Base-by-base conservation (phyloP, 306 rosid genomes). In the Adenanthera pavonina region DNA sequence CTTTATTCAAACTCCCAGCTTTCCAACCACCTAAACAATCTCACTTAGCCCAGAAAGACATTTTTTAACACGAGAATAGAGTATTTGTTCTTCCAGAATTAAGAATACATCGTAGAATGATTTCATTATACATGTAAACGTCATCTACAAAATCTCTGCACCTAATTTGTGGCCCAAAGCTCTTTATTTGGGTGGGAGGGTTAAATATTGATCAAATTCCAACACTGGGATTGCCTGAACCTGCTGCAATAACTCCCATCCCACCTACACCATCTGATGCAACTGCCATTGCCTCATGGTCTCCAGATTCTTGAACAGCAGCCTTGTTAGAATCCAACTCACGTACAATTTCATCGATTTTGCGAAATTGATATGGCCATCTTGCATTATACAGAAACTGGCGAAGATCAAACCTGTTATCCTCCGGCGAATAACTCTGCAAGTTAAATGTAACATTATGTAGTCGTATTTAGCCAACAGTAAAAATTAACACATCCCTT, bases 391-490 rank as follows among this genome's bases (percentile, higher is more conserved):
- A 95, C 5, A 95, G 88, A 81, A 95, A 93, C 47, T 95, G 97
- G 79, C 98, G 91, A 69, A 93, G 98, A 84, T 95, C 97, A 64
- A 89, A 93, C 85, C 97, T 84, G 72, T 95, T 95, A 76, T 95
- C 99, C 75, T 95, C 98, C 0, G 99, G 98, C 8, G 98, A 95
- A 86, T 95, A 95, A 85, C 99, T 95, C 99, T 95, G 89, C 87
- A 79, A 57, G 57, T 59, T 44, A 68, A 69, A 65, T 17, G 48
- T 62, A 62, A 69, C 35, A 54, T 83, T 80, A 72, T n/a, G 49
- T 62, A 76, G 14, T 80, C 69, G 34, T 76, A 80, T 68, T 61
- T 40, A 72, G 25, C 74, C 43, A 61, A 33, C 68, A 33, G 12
- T 4, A 57, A 46, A 57, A 57, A 9, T 47, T 10, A 48, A 48